Evolutionary conservation across 2,329 filamentous ascomycete species (phyloP), one percentile per base, ranked within the genome.

Genomic region (Epichloe baconii): DNA sequence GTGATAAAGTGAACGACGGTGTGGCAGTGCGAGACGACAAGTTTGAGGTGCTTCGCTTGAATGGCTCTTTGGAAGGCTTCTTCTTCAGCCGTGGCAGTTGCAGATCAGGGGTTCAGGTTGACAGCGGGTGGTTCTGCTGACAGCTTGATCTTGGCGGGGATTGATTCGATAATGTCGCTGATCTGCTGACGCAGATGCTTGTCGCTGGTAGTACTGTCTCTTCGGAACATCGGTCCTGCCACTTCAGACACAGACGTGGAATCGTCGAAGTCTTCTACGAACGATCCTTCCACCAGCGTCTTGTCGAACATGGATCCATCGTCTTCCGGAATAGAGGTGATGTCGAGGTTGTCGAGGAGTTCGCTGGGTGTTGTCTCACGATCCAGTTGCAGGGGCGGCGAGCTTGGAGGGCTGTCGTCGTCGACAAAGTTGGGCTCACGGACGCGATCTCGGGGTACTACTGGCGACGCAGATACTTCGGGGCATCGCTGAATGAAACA

Each of bases 111-210:
- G 60, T 82, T 81, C 50, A 82, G 64, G 46, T 78, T 76, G 54
- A 78, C 67, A 7, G 67, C 55, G 19, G 71, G 61, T 2, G 74
- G 69, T 47, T 77, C 76, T 2, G 76, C 74, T 1, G 80, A 80
- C 42, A 96, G 74, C 48, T 82, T 83, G 59, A 97, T 94, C 55
- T 83, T 82, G 35, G 84, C 83, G 2, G 88, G 88, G 55, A 94
- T 86, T 19, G 77, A 84, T 52, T 81, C 80, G 40, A 94, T 76
- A 52, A 94, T 86, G 48, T 85, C 80, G 61, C 80, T 85, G 47
- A 95, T 90, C 62, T 90, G 88, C 55, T 83, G 80, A 57, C 88
- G 86, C 14, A 95, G 74, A 51, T 87, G 79, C 56, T 88, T 82
- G 55, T 85, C 80, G 0, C 75, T 69, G 47, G 66, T 68, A 49